These are phyloP conservation scores for Pseudogymnoascus sp. DNA, from an alignment of 2,329 filamentous ascomycete genomes.

Conservation along the genomic window DNA sequence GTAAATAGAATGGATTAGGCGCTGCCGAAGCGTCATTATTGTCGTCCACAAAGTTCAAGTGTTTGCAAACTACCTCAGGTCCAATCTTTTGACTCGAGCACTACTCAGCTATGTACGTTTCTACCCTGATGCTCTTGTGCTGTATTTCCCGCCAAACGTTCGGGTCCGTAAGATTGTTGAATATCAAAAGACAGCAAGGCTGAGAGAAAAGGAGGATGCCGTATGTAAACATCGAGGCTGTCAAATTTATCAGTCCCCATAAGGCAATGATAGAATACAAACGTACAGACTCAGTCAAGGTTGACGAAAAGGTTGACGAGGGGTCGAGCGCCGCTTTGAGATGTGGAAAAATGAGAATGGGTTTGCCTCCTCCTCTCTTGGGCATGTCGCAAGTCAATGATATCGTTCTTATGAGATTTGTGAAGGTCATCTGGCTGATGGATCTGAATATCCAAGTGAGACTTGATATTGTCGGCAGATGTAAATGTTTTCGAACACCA, in stretches of 20 bases:
- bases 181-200: not conserved
- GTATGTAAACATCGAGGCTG: not conserved
- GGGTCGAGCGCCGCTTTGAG: not conserved
- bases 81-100: too few species aligned
- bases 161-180: not conserved
- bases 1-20: too few species aligned
- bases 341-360: not conserved
- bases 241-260: not conserved
- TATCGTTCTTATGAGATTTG: not conserved
- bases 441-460: not conserved
- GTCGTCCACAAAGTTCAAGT: too few species aligned
- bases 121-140: too few species aligned
- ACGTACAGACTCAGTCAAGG: not conserved
- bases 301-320: not conserved
- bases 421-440: not conserved
- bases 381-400: not conserved
- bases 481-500: not conserved
- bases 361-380: not conserved
- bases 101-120: too few species aligned
- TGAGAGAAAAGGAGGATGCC: not conserved
- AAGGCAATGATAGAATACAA: not conserved
- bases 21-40: too few species aligned
- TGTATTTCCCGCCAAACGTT: not conserved
- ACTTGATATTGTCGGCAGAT: not conserved
- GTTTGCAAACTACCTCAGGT: too few species aligned